Evolutionary conservation across 306 rosid genomes (phyloP).

Genomic region (Sophora flavescens): DNA sequence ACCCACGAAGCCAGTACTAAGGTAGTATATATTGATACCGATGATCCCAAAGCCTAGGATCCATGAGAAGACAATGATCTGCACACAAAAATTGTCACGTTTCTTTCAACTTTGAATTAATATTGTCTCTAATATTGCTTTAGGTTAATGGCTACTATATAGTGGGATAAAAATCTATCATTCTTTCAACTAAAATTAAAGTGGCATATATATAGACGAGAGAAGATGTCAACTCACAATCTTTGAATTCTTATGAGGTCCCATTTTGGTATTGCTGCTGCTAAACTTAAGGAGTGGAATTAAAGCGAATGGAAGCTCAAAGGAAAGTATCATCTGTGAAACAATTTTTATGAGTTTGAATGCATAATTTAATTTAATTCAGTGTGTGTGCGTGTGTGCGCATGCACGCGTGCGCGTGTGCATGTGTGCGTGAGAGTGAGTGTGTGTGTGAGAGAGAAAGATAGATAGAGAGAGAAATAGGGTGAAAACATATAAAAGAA

Average conservation of each 20-base stretch:
- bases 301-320: conserved; percentile 90
- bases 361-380: not conserved
- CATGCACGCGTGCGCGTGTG: too few relatives aligned
- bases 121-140: not conserved
- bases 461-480: too few relatives aligned
- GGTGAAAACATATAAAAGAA: not conserved
- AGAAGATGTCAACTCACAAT: conserved; percentile 44
- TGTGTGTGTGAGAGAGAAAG: too few relatives aligned
- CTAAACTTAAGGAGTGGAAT: conserved; percentile 97
- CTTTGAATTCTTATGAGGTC: conserved; percentile 81
- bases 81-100: conserved; percentile 30
- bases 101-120: not conserved
- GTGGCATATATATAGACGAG: not conserved
- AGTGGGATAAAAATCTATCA: not conserved
- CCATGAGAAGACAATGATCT: conserved; percentile 85
- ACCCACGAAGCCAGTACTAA: conserved; percentile 68
- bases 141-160: not conserved
- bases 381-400: too few relatives aligned
- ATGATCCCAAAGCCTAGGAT: conserved; percentile 70
- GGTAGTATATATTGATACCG: conserved; percentile 82
- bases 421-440: too few relatives aligned
- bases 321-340: conserved; percentile 91
- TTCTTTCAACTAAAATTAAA: conserved; percentile 16
- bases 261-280: conserved; percentile 81
- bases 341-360: not conserved